Evolutionary conservation across 495 filamentous ascomycete species (phyloP).

Genomic region (Aspergillus steynii): DNA sequence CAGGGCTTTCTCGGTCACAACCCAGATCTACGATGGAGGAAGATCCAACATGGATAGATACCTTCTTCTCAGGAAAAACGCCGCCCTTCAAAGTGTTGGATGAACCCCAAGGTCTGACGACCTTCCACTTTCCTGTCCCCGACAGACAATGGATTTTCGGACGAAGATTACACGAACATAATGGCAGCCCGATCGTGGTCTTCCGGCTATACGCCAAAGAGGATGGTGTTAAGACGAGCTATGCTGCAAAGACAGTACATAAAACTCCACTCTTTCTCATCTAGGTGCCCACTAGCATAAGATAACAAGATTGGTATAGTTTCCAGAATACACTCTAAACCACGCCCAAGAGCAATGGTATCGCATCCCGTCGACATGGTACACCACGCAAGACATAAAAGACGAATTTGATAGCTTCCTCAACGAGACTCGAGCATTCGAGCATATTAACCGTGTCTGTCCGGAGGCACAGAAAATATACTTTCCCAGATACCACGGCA

Average conservation of each 20-base stretch:
- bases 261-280: background rate
- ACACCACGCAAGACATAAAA: background rate
- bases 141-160: background rate
- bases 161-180: background rate
- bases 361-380: background rate
- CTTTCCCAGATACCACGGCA: slow-evolving; percentile 1
- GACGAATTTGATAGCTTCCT: background rate
- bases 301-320: background rate
- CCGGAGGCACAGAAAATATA: background rate
- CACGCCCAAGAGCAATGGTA: background rate
- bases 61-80: too few species aligned
- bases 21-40: too few species aligned
- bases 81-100: too few species aligned
- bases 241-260: background rate
- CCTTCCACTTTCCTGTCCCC: background rate
- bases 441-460: background rate
- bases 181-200: background rate
- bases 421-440: slow-evolving; percentile 1
- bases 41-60: too few species aligned
- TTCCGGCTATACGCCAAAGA: background rate
- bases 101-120: too few species aligned
- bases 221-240: background rate
- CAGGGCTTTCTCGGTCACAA: too few species aligned
- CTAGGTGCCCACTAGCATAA: background rate
- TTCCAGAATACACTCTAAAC: background rate